Base-by-base conservation (phyloP, 768 basidiomycete species). In the Dioszegia aurantiaca region DNA sequence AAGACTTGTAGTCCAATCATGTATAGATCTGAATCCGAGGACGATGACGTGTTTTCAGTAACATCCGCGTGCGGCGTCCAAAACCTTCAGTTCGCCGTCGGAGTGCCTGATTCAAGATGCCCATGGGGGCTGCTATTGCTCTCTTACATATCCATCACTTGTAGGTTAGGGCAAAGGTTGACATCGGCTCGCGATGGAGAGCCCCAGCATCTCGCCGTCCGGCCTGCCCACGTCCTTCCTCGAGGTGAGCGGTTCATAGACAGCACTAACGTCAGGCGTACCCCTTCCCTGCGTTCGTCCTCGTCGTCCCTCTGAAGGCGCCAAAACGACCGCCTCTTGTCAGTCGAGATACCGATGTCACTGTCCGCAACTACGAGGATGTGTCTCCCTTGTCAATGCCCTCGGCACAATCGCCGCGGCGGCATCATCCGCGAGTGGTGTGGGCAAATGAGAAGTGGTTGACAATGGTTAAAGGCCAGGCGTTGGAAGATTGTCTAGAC, bases 381-480 rank as follows among this genome's bases (percentile, higher is more conserved):
- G 45, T 62, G 1, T 65, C 68, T 8, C 65, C 68, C 17, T 23
- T 70, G 23, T 41, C 57, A 16, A 53, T 53, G 36, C 51, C 51
- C 33, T 6, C 33, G 14, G 33, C 33, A 33, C 60, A 55, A 3
- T 53, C 59, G 3, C 11, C 28, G 19, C 43, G 47, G 39, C 28
- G 33, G 21, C 3, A 39, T 14, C 6, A 23, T 48, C 47, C 33
- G 14, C 47, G 27, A 12, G 51, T 68, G 17, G 58, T 53, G 24
- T 72, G 70, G 70, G 61, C 60, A 1, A 72, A 72, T 36, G 67
- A 67, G 44, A 60, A 56, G 27, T 72, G 70, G 70, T 44, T 65
- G 47, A 60, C 59, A 16, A 21, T 72, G 19, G 63, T 59, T 1
- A 56, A 65, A 37, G 70, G 70, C 0, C 44, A 63, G 47, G 24